Evolutionary conservation across 1,284 basidiomycete genomes (phyloP).

Genomic region (Cryptococcus wingfieldii): DNA sequence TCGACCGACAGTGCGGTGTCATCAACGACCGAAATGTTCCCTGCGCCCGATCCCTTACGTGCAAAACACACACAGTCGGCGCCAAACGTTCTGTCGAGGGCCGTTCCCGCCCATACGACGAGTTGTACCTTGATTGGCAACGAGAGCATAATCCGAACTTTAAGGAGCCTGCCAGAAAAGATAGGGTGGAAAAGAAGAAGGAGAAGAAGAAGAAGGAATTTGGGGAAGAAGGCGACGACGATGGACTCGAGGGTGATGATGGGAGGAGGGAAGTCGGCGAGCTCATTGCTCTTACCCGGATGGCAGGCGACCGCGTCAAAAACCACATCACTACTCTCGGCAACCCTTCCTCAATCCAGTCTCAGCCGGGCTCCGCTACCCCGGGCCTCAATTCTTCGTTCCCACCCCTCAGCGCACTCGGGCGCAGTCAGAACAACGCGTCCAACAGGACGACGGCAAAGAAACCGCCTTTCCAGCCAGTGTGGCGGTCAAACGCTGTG

Average conservation of each 20-base stretch:
- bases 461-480: slow-evolving; percentile 10
- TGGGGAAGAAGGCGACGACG: slow-evolving; percentile 52
- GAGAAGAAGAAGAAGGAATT: slow-evolving; percentile 8
- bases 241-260: slow-evolving; percentile 57
- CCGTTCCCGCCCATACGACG: slow-evolving; percentile 79
- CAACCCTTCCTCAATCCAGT: not conserved
- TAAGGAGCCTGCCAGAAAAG: slow-evolving; percentile 82
- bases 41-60: slow-evolving; percentile 94
- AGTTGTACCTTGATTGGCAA: slow-evolving; percentile 87
- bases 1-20: slow-evolving; percentile 92
- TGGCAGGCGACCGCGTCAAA: slow-evolving; percentile 52
- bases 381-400: not conserved
- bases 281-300: slow-evolving; percentile 56
- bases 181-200: slow-evolving; percentile 21
- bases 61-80: slow-evolving; percentile 97
- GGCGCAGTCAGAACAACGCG: not conserved
- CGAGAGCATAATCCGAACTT: slow-evolving; percentile 87
- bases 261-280: slow-evolving; percentile 67
- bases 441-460: not conserved
- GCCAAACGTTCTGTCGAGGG: slow-evolving; percentile 89
- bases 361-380: not conserved
- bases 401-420: not conserved
- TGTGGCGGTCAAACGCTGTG: slow-evolving; percentile 24
- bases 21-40: slow-evolving; percentile 93
- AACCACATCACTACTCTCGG: not conserved